phyloP scores from a whole-genome alignment of 305 asterid species.

The Fraxinus nigra region DNA sequence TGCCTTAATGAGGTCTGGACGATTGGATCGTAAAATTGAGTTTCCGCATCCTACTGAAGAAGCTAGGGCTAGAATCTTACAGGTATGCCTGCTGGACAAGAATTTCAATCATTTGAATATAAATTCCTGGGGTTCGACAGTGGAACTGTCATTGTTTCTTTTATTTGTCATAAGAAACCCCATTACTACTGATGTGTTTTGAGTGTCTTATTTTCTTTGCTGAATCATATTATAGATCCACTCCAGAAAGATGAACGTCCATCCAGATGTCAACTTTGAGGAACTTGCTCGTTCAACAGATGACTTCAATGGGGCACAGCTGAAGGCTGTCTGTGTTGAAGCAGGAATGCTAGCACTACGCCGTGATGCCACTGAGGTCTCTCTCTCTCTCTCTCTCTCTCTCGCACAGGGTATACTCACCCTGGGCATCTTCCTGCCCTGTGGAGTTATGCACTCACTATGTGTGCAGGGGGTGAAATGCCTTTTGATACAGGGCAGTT shows the following conservation, averaged over 20 bases:
- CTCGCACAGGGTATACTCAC: neutral
- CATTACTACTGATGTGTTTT: neutral
- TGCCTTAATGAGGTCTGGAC: constrained; percentile 86
- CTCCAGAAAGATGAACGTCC: neutral
- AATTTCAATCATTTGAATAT: neutral
- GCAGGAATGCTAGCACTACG: constrained; percentile 49
- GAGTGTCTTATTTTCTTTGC: neutral
- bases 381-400: constrained; percentile 16
- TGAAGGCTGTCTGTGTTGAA: constrained; percentile 13
- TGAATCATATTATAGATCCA: neutral
- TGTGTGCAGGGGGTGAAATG: neutral
- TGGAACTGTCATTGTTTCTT: neutral
- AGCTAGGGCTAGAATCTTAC: constrained; percentile 75
- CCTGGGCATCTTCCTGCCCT: neutral
- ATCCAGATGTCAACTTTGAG: neutral
- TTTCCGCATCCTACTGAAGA: constrained; percentile 78
- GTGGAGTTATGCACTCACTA: neutral
- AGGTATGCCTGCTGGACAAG: constrained; percentile 31
- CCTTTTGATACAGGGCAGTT: neutral
- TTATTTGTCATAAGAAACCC: neutral
- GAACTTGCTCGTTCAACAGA: constrained; percentile 18
- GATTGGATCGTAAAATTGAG: constrained; percentile 89
- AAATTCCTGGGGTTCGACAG: neutral
- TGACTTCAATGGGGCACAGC: neutral
- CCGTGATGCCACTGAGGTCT: constrained; percentile 61